Conservation (phyloP, 805 yeast genomes). For the Yamadazyma phyllophila region DNA sequence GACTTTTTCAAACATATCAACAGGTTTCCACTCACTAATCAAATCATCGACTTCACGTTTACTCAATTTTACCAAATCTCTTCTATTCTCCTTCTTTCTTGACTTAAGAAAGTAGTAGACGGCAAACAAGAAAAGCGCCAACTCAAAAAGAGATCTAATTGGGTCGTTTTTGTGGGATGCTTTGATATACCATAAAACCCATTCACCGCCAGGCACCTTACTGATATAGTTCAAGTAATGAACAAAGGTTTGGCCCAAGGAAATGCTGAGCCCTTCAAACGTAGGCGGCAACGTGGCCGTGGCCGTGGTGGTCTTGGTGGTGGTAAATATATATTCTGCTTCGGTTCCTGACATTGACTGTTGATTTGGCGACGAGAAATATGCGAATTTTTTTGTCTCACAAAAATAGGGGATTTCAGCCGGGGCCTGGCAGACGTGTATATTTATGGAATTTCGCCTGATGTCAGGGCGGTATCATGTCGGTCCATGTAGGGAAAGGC, state of each 20-base stretch:
- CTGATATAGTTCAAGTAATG: slow-evolving; percentile 35
- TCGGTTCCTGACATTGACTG: slow-evolving; percentile 3
- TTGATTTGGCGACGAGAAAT: neutral
- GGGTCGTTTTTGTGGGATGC: slow-evolving; percentile 95
- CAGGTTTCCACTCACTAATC: slow-evolving; percentile 90
- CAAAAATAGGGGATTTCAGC: slow-evolving; percentile 1
- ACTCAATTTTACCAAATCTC: slow-evolving; percentile 61
- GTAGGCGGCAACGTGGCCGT: slow-evolving; percentile 35
- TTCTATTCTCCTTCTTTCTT: slow-evolving; percentile 71
- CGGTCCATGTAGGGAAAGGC: too few relatives aligned
- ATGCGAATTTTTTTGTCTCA: neutral
- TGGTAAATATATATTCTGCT: slow-evolving; percentile 17
- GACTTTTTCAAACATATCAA: slow-evolving; percentile 65
- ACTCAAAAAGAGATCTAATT: slow-evolving; percentile 78
- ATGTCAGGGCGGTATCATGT: too few relatives aligned
- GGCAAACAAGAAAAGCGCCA: slow-evolving; percentile 75
- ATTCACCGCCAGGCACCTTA: slow-evolving; percentile 54
- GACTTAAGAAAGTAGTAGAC: slow-evolving; percentile 77
- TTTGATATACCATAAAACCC: slow-evolving; percentile 66
- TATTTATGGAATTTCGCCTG: too few relatives aligned
- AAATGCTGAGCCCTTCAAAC: slow-evolving; percentile 32
- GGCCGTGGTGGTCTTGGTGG: slow-evolving; percentile 24
- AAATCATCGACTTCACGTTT: slow-evolving; percentile 73
- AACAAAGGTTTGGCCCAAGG: slow-evolving; percentile 33
- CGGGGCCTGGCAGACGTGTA: too few relatives aligned